These are phyloP conservation scores for Yamadazyma scolyti DNA, from an alignment of 805 yeast genomes.

Conservation along the genomic window DNA sequence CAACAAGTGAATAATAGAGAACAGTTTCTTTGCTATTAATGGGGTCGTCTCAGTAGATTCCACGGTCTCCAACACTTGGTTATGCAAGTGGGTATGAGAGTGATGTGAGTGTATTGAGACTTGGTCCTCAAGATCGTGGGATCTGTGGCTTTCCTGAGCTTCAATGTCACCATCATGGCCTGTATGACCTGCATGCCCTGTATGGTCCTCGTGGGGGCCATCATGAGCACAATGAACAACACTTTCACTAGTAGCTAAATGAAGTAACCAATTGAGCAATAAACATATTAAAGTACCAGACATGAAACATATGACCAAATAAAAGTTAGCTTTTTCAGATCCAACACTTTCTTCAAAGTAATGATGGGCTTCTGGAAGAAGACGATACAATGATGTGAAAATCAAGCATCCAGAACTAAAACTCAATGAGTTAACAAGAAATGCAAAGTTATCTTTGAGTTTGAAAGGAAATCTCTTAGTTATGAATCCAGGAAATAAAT, in stretches of 20 bases:
- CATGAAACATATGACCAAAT: conserved; percentile 44
- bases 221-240: conserved; percentile 81
- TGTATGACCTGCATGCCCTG: conserved; percentile 9
- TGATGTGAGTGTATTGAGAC: conserved; percentile 12
- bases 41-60: conserved; percentile 3
- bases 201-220: conserved; percentile 15
- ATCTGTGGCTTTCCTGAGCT: too few species aligned
- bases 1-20: conserved; percentile 7
- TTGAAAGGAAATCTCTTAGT: conserved; percentile 44
- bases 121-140: conserved; percentile 2
- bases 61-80: not conserved
- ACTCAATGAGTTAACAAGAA: conserved; percentile 72
- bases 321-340: conserved; percentile 21
- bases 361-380: conserved; percentile 64
- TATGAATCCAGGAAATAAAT: conserved; percentile 35
- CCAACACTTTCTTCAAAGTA: conserved; percentile 37
- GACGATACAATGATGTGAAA: conserved; percentile 71
- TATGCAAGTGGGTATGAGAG: conserved; percentile 6
- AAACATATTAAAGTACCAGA: conserved; percentile 63
- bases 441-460: conserved; percentile 54
- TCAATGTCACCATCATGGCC: conserved; percentile 13
- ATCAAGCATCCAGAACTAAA: conserved; percentile 79
- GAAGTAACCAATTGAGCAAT: conserved; percentile 61
- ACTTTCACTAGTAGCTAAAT: conserved; percentile 72
- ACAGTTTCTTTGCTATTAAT: conserved; percentile 3